Conservation (phyloP, 441 rosid genomes). For the Syzygium syzygioides region DNA sequence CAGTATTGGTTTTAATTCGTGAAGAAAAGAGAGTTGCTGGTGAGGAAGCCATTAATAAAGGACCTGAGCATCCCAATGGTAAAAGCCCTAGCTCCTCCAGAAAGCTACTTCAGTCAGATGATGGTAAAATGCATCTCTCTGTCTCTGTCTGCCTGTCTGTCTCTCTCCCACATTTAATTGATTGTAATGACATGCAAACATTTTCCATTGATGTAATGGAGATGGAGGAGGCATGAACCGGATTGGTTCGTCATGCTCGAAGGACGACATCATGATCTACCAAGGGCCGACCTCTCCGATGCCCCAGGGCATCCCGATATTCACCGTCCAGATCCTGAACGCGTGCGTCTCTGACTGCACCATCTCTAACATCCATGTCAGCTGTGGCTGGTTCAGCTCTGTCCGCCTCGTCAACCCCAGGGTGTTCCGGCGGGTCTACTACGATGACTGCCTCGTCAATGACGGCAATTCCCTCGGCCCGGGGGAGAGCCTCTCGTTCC, state of each 20-base stretch:
- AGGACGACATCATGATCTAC: slow-evolving; percentile 33
- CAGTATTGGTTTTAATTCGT: neutral
- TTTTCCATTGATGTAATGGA: neutral
- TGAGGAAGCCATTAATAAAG: slow-evolving; percentile 10
- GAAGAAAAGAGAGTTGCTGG: neutral
- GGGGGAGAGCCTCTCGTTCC: slow-evolving; percentile 27
- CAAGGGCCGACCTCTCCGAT: slow-evolving; percentile 34
- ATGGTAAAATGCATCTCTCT: slow-evolving; percentile 4
- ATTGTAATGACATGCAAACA: neutral
- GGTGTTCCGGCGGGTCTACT: slow-evolving; percentile 24
- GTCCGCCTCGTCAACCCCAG: slow-evolving; percentile 27
- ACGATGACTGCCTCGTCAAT: slow-evolving; percentile 38
- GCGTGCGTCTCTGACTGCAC: slow-evolving; percentile 27
- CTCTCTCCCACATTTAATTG: neutral
- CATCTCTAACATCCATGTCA: slow-evolving; percentile 35
- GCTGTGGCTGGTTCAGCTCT: slow-evolving; percentile 45
- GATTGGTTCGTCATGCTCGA: slow-evolving; percentile 42
- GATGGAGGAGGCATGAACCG: slow-evolving; percentile 31
- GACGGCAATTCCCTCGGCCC: slow-evolving; percentile 27
- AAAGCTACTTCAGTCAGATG: slow-evolving; percentile 24
- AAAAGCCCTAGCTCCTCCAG: slow-evolving; percentile 6
- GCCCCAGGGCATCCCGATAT: slow-evolving; percentile 35
- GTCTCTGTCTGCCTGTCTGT: neutral
- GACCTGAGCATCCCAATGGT: slow-evolving; percentile 6
- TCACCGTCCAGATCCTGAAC: slow-evolving; percentile 29